Conservation (phyloP, 257 asterid species). For the Ilex aquifolium region DNA sequence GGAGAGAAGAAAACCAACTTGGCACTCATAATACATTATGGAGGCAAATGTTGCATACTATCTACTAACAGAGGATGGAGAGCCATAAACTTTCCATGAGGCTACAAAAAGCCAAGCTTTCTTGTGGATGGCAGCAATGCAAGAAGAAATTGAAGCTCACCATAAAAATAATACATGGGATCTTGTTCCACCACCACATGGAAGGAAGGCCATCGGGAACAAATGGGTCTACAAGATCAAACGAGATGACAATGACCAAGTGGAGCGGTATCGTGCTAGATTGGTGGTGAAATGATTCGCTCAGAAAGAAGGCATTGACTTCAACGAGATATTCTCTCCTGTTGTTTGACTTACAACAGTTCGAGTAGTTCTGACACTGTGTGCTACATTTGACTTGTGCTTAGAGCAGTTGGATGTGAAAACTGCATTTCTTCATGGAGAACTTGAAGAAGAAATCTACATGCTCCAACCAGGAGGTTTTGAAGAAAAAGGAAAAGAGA, state of each 20-base stretch:
- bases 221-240: not conserved
- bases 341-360: no score
- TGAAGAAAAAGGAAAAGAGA: no score
- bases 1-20: conserved; percentile 1
- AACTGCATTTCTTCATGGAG: no score
- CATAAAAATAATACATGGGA: conserved; percentile 13
- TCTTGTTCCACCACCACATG: conserved; percentile 2
- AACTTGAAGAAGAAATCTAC: no score
- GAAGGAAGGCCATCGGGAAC: not conserved
- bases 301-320: no score
- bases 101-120: not conserved
- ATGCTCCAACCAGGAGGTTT: no score
- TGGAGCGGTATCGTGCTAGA: conserved; percentile 1
- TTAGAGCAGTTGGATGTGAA: no score
- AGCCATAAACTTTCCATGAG: conserved; percentile 11
- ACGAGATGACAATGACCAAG: conserved; percentile 6
- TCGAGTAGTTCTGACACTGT: no score
- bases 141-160: conserved; percentile 10
- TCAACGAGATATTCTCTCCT: no score
- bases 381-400: no score
- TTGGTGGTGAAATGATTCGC: no score
- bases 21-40: conserved; percentile 10
- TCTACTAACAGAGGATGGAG: conserved; percentile 15
- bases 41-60: conserved; percentile 11
- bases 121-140: conserved; percentile 11